These are phyloP conservation scores for Tolypocladium album DNA, from an alignment of 2,329 filamentous ascomycete genomes.

Conservation along the genomic window DNA sequence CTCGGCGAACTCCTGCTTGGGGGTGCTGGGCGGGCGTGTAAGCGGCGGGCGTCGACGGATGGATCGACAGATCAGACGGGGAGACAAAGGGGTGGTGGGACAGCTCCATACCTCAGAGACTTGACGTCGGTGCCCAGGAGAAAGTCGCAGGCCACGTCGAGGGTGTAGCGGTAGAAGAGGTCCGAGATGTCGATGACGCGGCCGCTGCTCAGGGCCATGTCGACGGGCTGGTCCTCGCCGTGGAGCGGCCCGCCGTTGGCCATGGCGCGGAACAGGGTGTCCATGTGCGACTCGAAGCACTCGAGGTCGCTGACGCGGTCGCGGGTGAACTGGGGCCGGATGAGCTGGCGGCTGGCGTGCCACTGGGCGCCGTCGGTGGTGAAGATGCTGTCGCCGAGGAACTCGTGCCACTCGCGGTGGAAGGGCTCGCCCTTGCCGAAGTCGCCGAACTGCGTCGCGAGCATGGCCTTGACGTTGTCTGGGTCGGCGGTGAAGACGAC, in stretches of 20 bases:
- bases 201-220: conserved; percentile 50
- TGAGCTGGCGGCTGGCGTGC: conserved; percentile 71
- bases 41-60: background rate
- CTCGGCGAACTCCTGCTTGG: conserved; percentile 59
- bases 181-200: conserved; percentile 58
- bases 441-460: conserved; percentile 74
- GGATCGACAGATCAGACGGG: background rate
- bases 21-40: conserved; percentile 27
- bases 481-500: conserved; percentile 69
- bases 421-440: conserved; percentile 74
- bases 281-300: conserved; percentile 69
- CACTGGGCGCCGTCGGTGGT: conserved; percentile 69
- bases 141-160: conserved; percentile 82
- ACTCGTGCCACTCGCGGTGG: conserved; percentile 64
- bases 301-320: conserved; percentile 75
- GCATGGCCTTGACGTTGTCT: conserved; percentile 81
- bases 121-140: conserved; percentile 67
- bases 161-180: conserved; percentile 73
- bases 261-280: conserved; percentile 61
- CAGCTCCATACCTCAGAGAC: conserved; percentile 46
- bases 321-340: conserved; percentile 78
- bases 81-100: background rate
- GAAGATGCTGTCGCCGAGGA: conserved; percentile 65
- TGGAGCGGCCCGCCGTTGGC: conserved; percentile 45
- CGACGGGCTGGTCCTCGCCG: conserved; percentile 52